These are phyloP conservation scores for Coffea eugenioides DNA, from an alignment of 257 asterid species.

Conservation along the genomic window DNA sequence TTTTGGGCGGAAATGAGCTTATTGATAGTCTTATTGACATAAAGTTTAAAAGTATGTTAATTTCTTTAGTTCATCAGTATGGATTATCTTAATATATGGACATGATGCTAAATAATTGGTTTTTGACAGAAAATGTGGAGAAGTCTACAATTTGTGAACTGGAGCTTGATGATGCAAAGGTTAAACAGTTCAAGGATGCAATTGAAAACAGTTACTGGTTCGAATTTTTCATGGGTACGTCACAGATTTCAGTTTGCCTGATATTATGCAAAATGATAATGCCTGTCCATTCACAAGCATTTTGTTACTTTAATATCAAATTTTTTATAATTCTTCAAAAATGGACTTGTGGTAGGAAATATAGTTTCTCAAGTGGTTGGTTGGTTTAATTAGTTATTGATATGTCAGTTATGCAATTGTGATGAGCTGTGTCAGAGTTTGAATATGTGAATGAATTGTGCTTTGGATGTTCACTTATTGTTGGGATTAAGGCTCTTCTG, in stretches of 20 bases:
- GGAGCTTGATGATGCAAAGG: slow-evolving; percentile 52
- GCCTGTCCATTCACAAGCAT: neutral
- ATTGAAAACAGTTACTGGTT: slow-evolving; percentile 59
- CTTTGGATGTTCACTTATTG: neutral
- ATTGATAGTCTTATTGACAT: slow-evolving; percentile 85
- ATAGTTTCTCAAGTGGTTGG: neutral
- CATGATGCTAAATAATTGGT: slow-evolving; percentile 6
- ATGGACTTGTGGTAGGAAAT: no score
- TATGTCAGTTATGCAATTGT: neutral
- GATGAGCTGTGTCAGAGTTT: neutral
- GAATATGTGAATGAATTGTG: neutral
- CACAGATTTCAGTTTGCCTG: neutral
- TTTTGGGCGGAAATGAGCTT: slow-evolving; percentile 97
- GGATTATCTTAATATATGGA: slow-evolving; percentile 3
- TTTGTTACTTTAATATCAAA: neutral
- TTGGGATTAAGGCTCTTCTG: neutral
- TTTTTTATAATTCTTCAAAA: neutral
- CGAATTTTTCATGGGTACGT: slow-evolving; percentile 61
- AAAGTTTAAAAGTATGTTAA: slow-evolving; percentile 66
- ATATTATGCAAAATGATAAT: neutral
- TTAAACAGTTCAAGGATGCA: slow-evolving; percentile 57
- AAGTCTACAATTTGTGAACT: slow-evolving; percentile 45
- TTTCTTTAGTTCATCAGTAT: slow-evolving; percentile 6
- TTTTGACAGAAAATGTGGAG: slow-evolving; percentile 61
- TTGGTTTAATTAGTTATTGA: neutral